Percentiles rank a stretch among this genome's conserved stretches.
Conservation (phyloP, 768 basidiomycete species). For the Boletus reticuloceps region DNA sequence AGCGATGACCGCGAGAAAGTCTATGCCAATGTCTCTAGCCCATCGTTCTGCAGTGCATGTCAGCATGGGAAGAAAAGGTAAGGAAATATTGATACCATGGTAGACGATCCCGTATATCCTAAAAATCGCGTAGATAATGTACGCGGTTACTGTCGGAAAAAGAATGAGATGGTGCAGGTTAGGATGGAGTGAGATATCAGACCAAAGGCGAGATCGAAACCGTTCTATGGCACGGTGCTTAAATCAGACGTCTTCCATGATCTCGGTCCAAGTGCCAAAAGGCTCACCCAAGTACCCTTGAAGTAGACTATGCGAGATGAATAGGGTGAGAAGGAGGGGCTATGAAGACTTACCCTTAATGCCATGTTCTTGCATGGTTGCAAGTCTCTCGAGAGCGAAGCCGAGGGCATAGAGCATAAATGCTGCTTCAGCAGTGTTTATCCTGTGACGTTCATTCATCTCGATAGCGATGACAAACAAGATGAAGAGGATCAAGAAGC, state of each 20-base stretch:
- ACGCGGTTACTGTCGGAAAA: slow-evolving; percentile 62
- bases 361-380: slow-evolving; percentile 95
- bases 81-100: slow-evolving; percentile 41
- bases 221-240: slow-evolving; percentile 52
- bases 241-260: slow-evolving; percentile 16
- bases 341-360: slow-evolving; percentile 59
- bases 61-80: neutral
- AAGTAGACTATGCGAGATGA: slow-evolving; percentile 58
- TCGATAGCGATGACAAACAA: slow-evolving; percentile 82
- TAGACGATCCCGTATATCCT: slow-evolving; percentile 73
- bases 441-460: slow-evolving; percentile 52
- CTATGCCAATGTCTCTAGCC: slow-evolving; percentile 71
- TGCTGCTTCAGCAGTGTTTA: slow-evolving; percentile 65
- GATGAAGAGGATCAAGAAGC: slow-evolving; percentile 78
- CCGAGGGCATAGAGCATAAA: slow-evolving; percentile 84
- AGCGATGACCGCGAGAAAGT: slow-evolving; percentile 85
- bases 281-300: slow-evolving; percentile 75
- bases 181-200: slow-evolving; percentile 12
- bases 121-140: slow-evolving; percentile 69
- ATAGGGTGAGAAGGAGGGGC: neutral
- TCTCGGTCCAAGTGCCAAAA: slow-evolving; percentile 8
- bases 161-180: neutral
- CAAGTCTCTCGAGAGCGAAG: slow-evolving; percentile 88
- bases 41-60: slow-evolving; percentile 45
- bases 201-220: slow-evolving; percentile 93